Evolutionary conservation across 2,329 filamentous ascomycete genomes (phyloP).

Genomic region (Trichoderma endophyticum): DNA sequence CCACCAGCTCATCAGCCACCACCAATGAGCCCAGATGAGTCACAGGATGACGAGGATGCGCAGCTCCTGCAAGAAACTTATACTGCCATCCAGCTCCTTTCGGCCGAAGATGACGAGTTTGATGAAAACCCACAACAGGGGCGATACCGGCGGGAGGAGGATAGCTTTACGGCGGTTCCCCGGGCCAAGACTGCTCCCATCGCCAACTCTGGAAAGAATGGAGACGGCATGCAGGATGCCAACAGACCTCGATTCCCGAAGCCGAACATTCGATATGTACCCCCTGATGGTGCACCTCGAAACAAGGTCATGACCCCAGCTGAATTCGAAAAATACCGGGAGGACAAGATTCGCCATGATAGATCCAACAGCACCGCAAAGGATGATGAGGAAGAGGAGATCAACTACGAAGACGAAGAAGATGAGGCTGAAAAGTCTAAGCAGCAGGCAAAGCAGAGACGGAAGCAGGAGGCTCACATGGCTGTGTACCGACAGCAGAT

Average conservation of each 20-base stretch:
- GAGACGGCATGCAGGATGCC: constrained; percentile 56
- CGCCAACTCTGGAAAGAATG: constrained; percentile 27
- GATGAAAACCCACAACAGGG: constrained; percentile 21
- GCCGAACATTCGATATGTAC: constrained; percentile 34
- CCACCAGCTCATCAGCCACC: constrained; percentile 21
- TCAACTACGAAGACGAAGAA: constrained; percentile 69
- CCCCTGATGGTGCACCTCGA: constrained; percentile 39
- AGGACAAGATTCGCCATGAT: constrained; percentile 66
- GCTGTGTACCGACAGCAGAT: constrained; percentile 89
- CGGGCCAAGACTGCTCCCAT: constrained; percentile 29
- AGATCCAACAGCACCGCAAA: constrained; percentile 42
- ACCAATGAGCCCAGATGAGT: constrained; percentile 37
- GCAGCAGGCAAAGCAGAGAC: constrained; percentile 70
- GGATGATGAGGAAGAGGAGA: constrained; percentile 62
- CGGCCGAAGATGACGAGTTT: constrained; percentile 24
- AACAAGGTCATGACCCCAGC: constrained; percentile 88
- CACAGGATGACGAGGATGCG: constrained; percentile 51
- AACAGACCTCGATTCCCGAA: constrained; percentile 39
- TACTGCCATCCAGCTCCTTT: constrained; percentile 47
- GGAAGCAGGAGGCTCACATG: constrained; percentile 87
- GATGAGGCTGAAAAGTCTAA: constrained; percentile 75
- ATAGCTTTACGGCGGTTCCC: constrained; percentile 35
- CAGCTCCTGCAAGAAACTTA: constrained; percentile 52
- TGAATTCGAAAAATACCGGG: constrained; percentile 77
- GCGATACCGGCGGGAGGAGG: constrained; percentile 41